phyloP scores from a whole-genome alignment of 1,284 basidiomycete species.

The Ceratobasidium sp. region DNA sequence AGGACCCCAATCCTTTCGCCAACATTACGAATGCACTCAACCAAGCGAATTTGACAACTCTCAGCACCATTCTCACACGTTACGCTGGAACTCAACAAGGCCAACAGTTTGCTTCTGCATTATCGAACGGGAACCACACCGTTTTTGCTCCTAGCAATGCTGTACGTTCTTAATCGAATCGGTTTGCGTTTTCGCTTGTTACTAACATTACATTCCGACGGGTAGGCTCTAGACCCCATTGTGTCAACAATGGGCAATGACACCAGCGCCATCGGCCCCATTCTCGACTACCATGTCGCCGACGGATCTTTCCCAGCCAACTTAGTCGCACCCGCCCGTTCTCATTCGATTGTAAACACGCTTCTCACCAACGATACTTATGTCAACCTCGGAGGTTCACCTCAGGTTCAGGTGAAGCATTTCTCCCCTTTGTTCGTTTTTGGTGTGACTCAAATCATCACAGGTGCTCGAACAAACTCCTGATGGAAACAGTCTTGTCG shows the following conservation, averaged over 20 bases:
- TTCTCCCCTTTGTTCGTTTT: slow-evolving; percentile 50
- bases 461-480: slow-evolving; percentile 41
- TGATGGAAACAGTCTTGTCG: slow-evolving; percentile 38
- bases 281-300: slow-evolving; percentile 56
- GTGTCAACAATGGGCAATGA: neutral
- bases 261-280: slow-evolving; percentile 21
- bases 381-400: slow-evolving; percentile 56
- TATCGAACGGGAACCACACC: slow-evolving; percentile 56
- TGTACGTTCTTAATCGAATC: slow-evolving; percentile 54
- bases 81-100: slow-evolving; percentile 55
- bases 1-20: slow-evolving; percentile 29
- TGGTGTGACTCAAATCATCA: slow-evolving; percentile 47
- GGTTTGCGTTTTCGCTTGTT: slow-evolving; percentile 51
- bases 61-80: slow-evolving; percentile 52
- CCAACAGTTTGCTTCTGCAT: slow-evolving; percentile 51
- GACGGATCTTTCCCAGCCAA: slow-evolving; percentile 55
- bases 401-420: slow-evolving; percentile 51
- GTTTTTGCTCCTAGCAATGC: slow-evolving; percentile 59
- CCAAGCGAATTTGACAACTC: slow-evolving; percentile 53
- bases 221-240: slow-evolving; percentile 58
- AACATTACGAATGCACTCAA: slow-evolving; percentile 43
- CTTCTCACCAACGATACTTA: slow-evolving; percentile 50
- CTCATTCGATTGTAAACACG: slow-evolving; percentile 40
- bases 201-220: slow-evolving; percentile 57
- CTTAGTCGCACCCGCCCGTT: slow-evolving; percentile 26